Conservation (phyloP, 768 basidiomycete species). For the Myochromella boudieri region DNA sequence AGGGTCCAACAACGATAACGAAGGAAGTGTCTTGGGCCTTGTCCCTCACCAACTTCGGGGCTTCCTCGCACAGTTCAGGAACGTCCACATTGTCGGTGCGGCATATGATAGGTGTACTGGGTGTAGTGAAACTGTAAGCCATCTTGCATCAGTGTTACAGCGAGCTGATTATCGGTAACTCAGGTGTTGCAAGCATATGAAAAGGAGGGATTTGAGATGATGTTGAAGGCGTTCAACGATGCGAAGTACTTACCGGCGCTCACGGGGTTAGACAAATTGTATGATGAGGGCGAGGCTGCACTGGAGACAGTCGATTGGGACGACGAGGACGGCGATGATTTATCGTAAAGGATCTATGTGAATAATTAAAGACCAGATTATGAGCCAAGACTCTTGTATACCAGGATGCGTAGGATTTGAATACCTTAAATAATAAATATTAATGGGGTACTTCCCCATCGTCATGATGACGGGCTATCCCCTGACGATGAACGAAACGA, state of each 20-base stretch:
- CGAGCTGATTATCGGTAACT: not conserved
- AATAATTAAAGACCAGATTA: too few species aligned
- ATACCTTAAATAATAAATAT: too few species aligned
- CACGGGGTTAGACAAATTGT: constrained; percentile 78
- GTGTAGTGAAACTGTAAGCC: constrained; percentile 74
- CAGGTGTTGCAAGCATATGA: constrained; percentile 86
- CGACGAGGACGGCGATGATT: constrained; percentile 52
- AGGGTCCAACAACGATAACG: constrained; percentile 25
- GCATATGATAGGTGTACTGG: constrained; percentile 90
- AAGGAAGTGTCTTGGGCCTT: constrained; percentile 68
- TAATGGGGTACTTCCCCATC: too few species aligned
- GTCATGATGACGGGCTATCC: too few species aligned
- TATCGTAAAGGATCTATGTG: too few species aligned
- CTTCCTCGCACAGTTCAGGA: constrained; percentile 84
- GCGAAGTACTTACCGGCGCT: constrained; percentile 68
- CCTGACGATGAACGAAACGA: too few species aligned
- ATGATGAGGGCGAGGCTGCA: constrained; percentile 70
- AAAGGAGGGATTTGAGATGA: constrained; percentile 74
- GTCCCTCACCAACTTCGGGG: constrained; percentile 96
- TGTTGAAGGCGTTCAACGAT: constrained; percentile 83
- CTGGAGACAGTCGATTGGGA: constrained; percentile 79
- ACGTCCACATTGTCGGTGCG: constrained; percentile 79
- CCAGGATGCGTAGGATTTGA: too few species aligned
- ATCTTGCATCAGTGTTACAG: not conserved
- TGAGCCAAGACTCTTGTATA: too few species aligned